Conservation (phyloP, 106 monocot genomes). For the Alisma plantagoaquatica region DNA sequence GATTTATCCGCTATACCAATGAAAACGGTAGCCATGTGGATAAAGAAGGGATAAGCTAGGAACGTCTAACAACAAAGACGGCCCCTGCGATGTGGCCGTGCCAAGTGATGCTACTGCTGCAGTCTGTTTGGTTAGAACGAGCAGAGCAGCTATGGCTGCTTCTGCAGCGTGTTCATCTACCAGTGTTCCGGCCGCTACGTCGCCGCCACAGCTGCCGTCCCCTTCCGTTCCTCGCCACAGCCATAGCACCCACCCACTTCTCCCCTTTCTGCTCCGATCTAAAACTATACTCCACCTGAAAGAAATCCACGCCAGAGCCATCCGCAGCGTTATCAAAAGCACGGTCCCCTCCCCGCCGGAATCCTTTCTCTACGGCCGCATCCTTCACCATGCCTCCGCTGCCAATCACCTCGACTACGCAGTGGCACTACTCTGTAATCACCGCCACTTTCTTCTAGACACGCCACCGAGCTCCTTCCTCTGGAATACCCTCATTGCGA, state of each 20-base stretch:
- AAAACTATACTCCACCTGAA: slow-evolving; percentile 15
- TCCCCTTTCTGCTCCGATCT: slow-evolving; percentile 7
- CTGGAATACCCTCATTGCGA: slow-evolving; percentile 40
- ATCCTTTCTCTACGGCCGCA: slow-evolving; percentile 19
- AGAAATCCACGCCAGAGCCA: slow-evolving; percentile 21
- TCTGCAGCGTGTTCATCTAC: too few species aligned
- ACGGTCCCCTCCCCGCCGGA: slow-evolving; percentile 1
- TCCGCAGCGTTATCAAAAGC: not conserved
- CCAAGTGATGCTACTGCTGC: too few species aligned
- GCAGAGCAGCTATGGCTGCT: too few species aligned
- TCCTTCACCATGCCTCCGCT: slow-evolving; percentile 12
- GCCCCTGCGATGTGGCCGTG: too few species aligned
- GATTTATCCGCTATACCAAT: too few species aligned
- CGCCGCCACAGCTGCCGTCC: not conserved
- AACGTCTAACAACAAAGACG: too few species aligned
- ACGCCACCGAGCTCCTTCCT: slow-evolving; percentile 21
- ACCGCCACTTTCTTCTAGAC: slow-evolving; percentile 6
- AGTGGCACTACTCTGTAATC: slow-evolving; percentile 3
- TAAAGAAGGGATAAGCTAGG: too few species aligned
- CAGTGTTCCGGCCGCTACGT: too few species aligned
- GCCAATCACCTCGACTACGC: slow-evolving; percentile 7
- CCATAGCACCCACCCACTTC: too few species aligned
- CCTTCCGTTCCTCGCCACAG: not conserved
- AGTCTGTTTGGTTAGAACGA: too few species aligned
- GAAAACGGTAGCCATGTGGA: too few species aligned